Evolutionary conservation across 129 eudicot species (phyloP), one percentile per base, ranked within the genome.

Genomic region (Saussurea involucrata): DNA sequence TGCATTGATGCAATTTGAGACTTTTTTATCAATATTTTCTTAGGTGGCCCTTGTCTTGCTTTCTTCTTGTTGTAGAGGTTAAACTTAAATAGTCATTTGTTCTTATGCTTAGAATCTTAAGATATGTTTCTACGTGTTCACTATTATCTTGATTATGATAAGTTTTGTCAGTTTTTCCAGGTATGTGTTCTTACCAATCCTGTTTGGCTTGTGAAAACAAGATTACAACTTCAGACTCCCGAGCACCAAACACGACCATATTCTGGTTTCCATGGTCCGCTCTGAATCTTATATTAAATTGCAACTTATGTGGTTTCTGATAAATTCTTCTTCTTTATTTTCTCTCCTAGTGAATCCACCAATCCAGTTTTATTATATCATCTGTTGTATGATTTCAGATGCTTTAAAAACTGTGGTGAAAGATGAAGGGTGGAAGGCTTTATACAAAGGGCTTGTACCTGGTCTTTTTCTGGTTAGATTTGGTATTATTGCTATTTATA

Each of bases 221-320:
- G 99, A 84, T 88, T 95, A 82, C 99, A 95, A 75, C 96, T 95
- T 80, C 99, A 95, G 85, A 95, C 89, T 82, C 99, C 97, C 78
- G 88, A 86, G 77, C 85, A 85, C 74, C 92, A 83, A 22, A 71
- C 73, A 60, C 97, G 78, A 7, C 94, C 87, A 78, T 95, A 95
- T 85, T 85, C 93, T 80, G 99, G 99, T 27, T 84, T 95, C 74
- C 89, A 88, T 74, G 96, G 99, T 95, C 21, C 73, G 89, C 64
- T 78, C 68, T 42, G 3, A 75, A 67, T 80, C 77, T 76, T 73
- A 33, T 29, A 20, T 33, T 29, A 24, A 27, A 37, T 40, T 72
- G 71, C 65, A 72, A 76, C 7, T 29, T 69, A 6, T 55, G 44
- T 15, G 17, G 8, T 27, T 49, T 60, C 18, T 25, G 31, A 66